Conservation (phyloP, 176 grass and related monocot species). For the Typha latifolia region DNA sequence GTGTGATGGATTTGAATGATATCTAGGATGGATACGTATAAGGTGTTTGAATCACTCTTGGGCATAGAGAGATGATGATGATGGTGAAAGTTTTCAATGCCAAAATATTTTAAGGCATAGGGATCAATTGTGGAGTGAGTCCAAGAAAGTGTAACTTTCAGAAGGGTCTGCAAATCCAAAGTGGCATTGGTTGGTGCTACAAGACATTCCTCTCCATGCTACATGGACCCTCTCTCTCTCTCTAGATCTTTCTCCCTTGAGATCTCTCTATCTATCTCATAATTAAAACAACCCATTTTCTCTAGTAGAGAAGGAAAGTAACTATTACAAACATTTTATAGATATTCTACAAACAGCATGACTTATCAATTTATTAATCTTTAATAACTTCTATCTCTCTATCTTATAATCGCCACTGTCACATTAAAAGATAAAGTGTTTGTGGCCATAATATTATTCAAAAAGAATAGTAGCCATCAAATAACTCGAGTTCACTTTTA, state of each 20-base stretch:
- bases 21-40: neutral
- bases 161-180: neutral
- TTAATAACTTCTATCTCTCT: no score
- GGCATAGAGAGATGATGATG: neutral
- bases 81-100: neutral
- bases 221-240: slow-evolving; percentile 3
- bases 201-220: neutral
- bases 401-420: no score
- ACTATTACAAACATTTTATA: no score
- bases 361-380: no score
- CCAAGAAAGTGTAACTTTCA: neutral
- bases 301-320: no score
- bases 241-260: neutral
- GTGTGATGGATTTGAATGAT: neutral
- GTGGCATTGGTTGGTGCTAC: neutral
- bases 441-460: no score
- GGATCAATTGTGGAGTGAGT: neutral
- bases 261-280: neutral
- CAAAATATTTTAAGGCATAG: neutral
- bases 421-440: no score
- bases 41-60: neutral
- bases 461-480: no score
- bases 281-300: neutral
- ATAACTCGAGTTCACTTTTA: no score
- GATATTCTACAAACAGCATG: no score